A percentile compares a stretch with the other conserved stretches of the same genome.
phyloP scores from a whole-genome alignment of 148 eudicot species.

The Rhododendron molle region DNA sequence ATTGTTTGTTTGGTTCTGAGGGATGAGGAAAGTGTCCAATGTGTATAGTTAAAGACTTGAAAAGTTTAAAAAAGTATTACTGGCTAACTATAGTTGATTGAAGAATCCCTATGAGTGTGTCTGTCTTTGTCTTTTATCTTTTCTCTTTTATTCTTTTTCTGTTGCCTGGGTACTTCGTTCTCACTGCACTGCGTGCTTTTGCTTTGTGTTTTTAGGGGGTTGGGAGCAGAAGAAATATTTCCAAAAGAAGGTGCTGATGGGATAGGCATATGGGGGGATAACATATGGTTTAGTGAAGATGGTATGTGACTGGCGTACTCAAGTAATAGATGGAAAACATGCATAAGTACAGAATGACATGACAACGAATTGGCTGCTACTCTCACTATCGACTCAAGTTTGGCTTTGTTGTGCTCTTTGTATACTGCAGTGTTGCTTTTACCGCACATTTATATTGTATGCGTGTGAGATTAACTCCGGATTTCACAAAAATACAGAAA shows the following conservation, averaged over 20 bases:
- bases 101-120: conserved; percentile 6
- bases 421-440: too few relatives aligned
- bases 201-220: conserved; percentile 7
- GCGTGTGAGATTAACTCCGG: too few relatives aligned
- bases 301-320: background rate
- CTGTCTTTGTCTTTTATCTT: background rate
- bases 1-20: background rate
- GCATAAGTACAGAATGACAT: background rate
- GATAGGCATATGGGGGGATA: background rate
- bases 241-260: background rate
- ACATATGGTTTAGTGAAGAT: background rate
- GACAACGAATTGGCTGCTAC: background rate
- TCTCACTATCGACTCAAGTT: background rate
- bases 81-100: background rate
- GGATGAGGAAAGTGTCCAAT: conserved; percentile 4
- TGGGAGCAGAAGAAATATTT: background rate
- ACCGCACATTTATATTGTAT: too few relatives aligned
- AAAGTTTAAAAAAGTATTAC: background rate
- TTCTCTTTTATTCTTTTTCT: background rate
- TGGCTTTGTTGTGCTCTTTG: too few relatives aligned
- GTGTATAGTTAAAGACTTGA: background rate
- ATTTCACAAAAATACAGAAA: too few relatives aligned
- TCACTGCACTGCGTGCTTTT: background rate
- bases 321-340: background rate
- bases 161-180: background rate